Conservation (phyloP, 176 grass and related monocot species). For the Carex parvula region DNA sequence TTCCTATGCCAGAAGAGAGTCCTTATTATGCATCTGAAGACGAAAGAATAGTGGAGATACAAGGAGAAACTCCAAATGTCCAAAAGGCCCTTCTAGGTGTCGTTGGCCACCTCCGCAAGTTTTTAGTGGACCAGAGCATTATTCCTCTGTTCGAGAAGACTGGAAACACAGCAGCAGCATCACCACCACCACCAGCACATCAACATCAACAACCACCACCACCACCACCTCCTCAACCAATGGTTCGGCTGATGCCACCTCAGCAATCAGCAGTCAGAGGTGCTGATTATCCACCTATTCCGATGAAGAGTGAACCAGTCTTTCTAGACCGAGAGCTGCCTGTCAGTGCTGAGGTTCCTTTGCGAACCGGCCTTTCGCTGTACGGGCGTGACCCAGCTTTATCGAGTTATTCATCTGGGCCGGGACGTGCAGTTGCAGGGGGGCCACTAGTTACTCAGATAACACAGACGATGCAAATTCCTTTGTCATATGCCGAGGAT, state of each 20-base stretch:
- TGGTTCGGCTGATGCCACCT: slow-evolving; percentile 37
- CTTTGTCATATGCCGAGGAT: slow-evolving; percentile 90
- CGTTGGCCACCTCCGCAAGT: slow-evolving; percentile 79
- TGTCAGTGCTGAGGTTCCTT: slow-evolving; percentile 38
- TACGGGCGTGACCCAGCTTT: slow-evolving; percentile 86
- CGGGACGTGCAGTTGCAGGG: slow-evolving; percentile 41
- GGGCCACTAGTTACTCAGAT: slow-evolving; percentile 75
- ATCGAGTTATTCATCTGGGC: slow-evolving; percentile 54
- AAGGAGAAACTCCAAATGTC: slow-evolving; percentile 85
- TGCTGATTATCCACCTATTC: slow-evolving; percentile 49
- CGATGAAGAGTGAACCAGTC: slow-evolving; percentile 49
- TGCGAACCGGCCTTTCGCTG: slow-evolving; percentile 60
- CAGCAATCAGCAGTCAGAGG: slow-evolving; percentile 48
- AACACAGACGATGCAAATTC: slow-evolving; percentile 99
- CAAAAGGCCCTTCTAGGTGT: slow-evolving; percentile 79
- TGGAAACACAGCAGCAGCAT: slow-evolving; percentile 40
- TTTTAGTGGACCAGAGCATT: slow-evolving; percentile 97
- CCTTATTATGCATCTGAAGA: slow-evolving; percentile 80
- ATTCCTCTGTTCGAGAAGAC: slow-evolving; percentile 92
- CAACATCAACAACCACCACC: neutral
- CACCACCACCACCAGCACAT: neutral
- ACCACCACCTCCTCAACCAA: slow-evolving; percentile 32
- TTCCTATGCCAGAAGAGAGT: slow-evolving; percentile 41
- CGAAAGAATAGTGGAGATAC: slow-evolving; percentile 97
- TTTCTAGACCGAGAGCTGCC: slow-evolving; percentile 63